Evolutionary conservation across 768 basidiomycete species (phyloP).

Genomic region (Termitomyces bulborhizus): DNA sequence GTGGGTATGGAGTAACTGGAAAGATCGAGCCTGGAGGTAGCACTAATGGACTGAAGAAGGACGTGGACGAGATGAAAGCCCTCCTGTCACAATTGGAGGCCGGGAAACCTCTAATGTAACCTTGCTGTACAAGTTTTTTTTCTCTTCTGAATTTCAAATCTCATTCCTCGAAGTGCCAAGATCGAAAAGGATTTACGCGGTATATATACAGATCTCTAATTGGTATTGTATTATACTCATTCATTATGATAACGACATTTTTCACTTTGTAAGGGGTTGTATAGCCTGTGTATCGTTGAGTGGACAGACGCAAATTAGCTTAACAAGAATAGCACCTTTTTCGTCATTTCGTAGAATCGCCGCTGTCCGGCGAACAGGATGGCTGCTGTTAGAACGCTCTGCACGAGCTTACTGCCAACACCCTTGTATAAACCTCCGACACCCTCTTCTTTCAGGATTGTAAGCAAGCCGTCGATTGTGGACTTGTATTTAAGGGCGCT

Average conservation of each 20-base stretch:
- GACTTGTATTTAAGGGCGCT: conserved; percentile 69
- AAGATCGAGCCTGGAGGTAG: conserved; percentile 37
- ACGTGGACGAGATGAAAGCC: conserved; percentile 66
- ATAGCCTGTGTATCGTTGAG: conserved; percentile 8
- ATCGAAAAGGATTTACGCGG: background rate
- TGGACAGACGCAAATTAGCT: background rate
- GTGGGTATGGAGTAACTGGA: conserved; percentile 22
- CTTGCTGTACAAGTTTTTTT: background rate
- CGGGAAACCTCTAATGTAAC: background rate
- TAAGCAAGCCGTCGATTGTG: conserved; percentile 67
- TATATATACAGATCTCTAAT: background rate
- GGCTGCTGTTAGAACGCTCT: conserved; percentile 90
- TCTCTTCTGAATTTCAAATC: background rate
- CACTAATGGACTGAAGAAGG: conserved; percentile 57
- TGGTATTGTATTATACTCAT: background rate
- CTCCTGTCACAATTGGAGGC: conserved; percentile 39
- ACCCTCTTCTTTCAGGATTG: conserved; percentile 76
- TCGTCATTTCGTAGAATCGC: conserved; percentile 71
- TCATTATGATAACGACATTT: background rate
- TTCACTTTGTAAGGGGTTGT: conserved; percentile 9
- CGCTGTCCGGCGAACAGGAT: conserved; percentile 90
- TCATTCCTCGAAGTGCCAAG: background rate
- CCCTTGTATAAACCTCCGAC: conserved; percentile 84
- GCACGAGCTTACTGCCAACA: conserved; percentile 79
- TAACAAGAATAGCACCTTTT: conserved; percentile 28